phyloP scores from a whole-genome alignment of 2,329 filamentous ascomycete species.

The Cladosporium sp. region DNA sequence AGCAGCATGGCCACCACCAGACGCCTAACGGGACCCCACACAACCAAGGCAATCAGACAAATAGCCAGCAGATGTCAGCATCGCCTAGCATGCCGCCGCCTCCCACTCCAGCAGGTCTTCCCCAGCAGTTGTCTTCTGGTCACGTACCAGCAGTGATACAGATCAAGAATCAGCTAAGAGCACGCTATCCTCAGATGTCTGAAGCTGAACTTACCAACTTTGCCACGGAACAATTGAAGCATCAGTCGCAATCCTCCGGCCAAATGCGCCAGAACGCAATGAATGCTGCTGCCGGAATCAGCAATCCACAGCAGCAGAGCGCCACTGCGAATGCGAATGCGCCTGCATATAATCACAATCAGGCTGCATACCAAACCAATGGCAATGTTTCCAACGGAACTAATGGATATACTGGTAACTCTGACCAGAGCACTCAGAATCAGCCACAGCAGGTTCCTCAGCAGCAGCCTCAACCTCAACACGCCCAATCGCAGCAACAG shows the following conservation, averaged over 20 bases:
- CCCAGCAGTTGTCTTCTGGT: conserved; percentile 49
- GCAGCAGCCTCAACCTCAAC: conserved; percentile 16
- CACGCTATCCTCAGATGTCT: conserved; percentile 48
- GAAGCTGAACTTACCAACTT: conserved; percentile 52
- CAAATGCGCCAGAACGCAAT: conserved; percentile 35
- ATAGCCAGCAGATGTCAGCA: conserved; percentile 26
- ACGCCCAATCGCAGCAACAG: conserved; percentile 7
- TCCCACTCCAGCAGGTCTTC: conserved; percentile 34
- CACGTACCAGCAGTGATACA: conserved; percentile 53
- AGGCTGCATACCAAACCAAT: conserved; percentile 23
- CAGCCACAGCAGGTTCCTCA: conserved; percentile 7
- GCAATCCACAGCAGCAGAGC: conserved; percentile 14
- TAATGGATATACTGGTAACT: conserved; percentile 13
- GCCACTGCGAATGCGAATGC: conserved; percentile 17
- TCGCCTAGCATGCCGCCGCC: conserved; percentile 36
- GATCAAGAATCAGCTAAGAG: conserved; percentile 50
- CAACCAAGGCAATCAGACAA: conserved; percentile 19
- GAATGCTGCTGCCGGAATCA: conserved; percentile 34
- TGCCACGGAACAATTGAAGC: conserved; percentile 48
- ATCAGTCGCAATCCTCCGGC: conserved; percentile 32
- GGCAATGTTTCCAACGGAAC: conserved; percentile 18
- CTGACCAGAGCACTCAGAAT: conserved; percentile 13
- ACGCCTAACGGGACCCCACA: conserved; percentile 12
- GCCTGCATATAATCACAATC: conserved; percentile 24
- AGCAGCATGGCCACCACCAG: conserved; percentile 15